These are phyloP conservation scores for Rhytidhysteron rufulum DNA, from an alignment of 2,329 filamentous ascomycete species.

Conservation along the genomic window DNA sequence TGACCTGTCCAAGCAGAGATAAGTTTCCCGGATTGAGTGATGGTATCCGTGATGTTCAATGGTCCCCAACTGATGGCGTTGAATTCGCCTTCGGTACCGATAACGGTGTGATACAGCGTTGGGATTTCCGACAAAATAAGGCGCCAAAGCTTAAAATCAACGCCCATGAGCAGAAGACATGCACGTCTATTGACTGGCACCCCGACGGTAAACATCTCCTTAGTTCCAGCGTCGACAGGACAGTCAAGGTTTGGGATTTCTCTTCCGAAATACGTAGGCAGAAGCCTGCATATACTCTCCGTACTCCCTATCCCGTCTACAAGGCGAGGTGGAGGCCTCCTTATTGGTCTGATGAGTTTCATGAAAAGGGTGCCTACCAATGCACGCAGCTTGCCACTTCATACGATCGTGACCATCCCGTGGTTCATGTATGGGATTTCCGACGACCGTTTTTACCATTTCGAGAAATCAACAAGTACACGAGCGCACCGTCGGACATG, in stretches of 20 bases:
- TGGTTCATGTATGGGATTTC: constrained; percentile 63
- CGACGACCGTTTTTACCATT: constrained; percentile 60
- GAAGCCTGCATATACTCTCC: constrained; percentile 56
- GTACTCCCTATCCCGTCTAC: constrained; percentile 58
- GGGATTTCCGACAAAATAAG: constrained; percentile 58
- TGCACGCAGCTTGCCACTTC: constrained; percentile 61
- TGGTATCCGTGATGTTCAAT: constrained; percentile 60
- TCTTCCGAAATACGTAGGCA: constrained; percentile 54
- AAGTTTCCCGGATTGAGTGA: constrained; percentile 56
- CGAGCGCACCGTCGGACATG: constrained; percentile 55
- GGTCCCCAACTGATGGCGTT: constrained; percentile 60
- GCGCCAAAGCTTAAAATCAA: constrained; percentile 57
- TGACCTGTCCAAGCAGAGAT: constrained; percentile 52
- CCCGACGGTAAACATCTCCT: constrained; percentile 62
- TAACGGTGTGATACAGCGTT: constrained; percentile 60
- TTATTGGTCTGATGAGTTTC: constrained; percentile 51
- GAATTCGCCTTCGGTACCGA: constrained; percentile 64
- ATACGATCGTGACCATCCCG: constrained; percentile 59
- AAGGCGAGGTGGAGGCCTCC: constrained; percentile 62
- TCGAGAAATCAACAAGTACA: constrained; percentile 56
- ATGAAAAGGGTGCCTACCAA: constrained; percentile 53
- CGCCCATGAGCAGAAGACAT: constrained; percentile 56
- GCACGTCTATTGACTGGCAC: constrained; percentile 64
- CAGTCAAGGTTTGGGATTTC: constrained; percentile 63
- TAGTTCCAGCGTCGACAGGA: constrained; percentile 60